Base-by-base conservation (phyloP, 208 protist genomes). In the Leishmania turanica region DNA sequence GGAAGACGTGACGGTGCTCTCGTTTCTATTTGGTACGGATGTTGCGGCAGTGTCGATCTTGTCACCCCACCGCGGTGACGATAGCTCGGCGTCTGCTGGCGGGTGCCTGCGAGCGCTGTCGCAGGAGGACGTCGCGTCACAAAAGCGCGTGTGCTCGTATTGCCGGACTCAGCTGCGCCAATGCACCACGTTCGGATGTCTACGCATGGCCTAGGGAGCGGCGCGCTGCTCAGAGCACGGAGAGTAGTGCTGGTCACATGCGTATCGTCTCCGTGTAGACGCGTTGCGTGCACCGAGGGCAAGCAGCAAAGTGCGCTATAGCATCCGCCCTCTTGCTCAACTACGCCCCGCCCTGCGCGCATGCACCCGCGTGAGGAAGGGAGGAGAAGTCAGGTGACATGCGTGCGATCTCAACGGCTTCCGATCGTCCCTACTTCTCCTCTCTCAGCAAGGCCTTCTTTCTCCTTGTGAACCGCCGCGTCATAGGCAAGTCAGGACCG, bases 111-210 rank as follows among this genome's bases (percentile, higher is more conserved):
- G 81, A 53, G 54, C 34, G 31, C 65, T 85, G 4, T 34, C 62
- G 17, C 49, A 24, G 31, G 49, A 53, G 8, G 54, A 69, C 9
- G 11, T 64, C 19, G 45, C 77, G 47, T 2, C 56, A 8, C 34
- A 69, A 49, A 13, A 70, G 17, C 58, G 47, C 6, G 49, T 80
- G 17, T 88, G 81, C 54, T 9, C 27, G n/a, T 49, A 72, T n/a
- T 84, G 80, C 74, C 75, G 64, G 64, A 71, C 42, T 6, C 40
- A 42, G 60, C 81, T 80, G 11, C 77, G 40, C n/a, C 83, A 79
- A 66, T 82, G 84, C 49, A 65, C 45, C 13, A 31, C 17, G 40
- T 80, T 88, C 54, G 77, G 84, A n/a, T 88, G 74, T 34, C 62
- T 84, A 53, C 78, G 53, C 3, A 45, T 78, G 65, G 76, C 77